Evolutionary conservation across 2,329 filamentous ascomycete species (phyloP).

Genomic region (Penicillium sp.): DNA sequence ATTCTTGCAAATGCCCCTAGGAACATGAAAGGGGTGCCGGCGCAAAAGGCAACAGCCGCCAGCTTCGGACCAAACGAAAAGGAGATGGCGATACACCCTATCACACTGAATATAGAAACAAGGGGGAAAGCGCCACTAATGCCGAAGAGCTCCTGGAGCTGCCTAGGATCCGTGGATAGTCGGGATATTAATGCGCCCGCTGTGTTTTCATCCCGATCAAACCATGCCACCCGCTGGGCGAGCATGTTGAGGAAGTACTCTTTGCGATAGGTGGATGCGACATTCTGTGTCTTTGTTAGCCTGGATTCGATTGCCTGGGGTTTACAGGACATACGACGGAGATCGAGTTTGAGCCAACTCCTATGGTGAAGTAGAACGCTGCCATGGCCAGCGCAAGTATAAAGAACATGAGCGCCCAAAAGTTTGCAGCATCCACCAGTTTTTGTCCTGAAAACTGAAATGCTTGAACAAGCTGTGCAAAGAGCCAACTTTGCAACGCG

Average conservation of each 20-base stretch:
- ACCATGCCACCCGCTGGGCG: slow-evolving; percentile 47
- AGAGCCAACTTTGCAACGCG: slow-evolving; percentile 48
- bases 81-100: slow-evolving; percentile 67
- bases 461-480: slow-evolving; percentile 53
- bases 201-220: slow-evolving; percentile 52
- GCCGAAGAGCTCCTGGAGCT: slow-evolving; percentile 56
- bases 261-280: slow-evolving; percentile 43
- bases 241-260: slow-evolving; percentile 52
- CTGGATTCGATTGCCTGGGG: too few relatives aligned
- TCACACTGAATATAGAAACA: slow-evolving; percentile 67
- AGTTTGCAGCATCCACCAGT: slow-evolving; percentile 50
- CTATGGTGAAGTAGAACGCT: slow-evolving; percentile 52
- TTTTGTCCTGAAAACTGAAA: slow-evolving; percentile 49
- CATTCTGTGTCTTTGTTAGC: slow-evolving; percentile 32
- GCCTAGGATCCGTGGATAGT: slow-evolving; percentile 54
- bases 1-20: slow-evolving; percentile 56
- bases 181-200: slow-evolving; percentile 53
- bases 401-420: slow-evolving; percentile 62
- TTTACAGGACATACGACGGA: slow-evolving; percentile 44
- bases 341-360: slow-evolving; percentile 51
- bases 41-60: slow-evolving; percentile 67
- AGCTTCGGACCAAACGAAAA: slow-evolving; percentile 80
- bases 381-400: slow-evolving; percentile 54
- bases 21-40: slow-evolving; percentile 58
- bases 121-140: slow-evolving; percentile 56